These are phyloP conservation scores for Aeschynomene evenia DNA, from an alignment of 306 rosid genomes.

Conservation along the genomic window DNA sequence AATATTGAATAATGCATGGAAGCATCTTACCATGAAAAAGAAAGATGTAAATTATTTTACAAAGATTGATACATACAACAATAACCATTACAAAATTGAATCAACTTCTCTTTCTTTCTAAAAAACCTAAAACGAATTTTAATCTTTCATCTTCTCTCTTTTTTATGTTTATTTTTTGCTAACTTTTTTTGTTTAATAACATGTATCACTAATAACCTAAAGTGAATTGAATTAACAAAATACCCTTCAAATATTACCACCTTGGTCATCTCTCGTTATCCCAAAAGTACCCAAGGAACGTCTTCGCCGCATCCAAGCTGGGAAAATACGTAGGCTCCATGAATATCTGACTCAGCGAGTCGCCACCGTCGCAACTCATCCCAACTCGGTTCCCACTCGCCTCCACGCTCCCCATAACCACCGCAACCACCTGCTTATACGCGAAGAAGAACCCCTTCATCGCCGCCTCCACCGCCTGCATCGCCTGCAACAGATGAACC, in stretches of 20 bases:
- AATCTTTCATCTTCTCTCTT: background rate
- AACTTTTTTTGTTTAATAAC: too few species aligned
- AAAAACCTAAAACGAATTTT: background rate
- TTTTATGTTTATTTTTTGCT: background rate
- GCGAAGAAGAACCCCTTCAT: constrained; percentile 73
- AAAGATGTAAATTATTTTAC: background rate
- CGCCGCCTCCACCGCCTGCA: constrained; percentile 74
- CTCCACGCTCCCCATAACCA: constrained; percentile 77
- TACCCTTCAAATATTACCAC: background rate
- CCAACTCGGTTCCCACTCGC: constrained; percentile 75
- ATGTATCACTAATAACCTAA: background rate
- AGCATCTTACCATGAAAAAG: background rate
- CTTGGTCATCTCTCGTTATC: background rate
- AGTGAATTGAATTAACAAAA: background rate
- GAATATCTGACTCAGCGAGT: constrained; percentile 74
- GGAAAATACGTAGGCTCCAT: constrained; percentile 88
- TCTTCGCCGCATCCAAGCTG: constrained; percentile 92
- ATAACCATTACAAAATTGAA: constrained; percentile 8
- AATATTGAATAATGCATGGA: background rate
- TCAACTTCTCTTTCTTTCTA: background rate
- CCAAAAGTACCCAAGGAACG: constrained; percentile 66
- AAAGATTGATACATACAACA: background rate
- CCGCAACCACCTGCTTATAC: constrained; percentile 72
- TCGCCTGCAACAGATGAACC: constrained; percentile 69
- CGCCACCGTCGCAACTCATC: constrained; percentile 49